A percentile compares a stretch with the other conserved stretches of the same genome.
Conservation (phyloP, 257 asterid species). For the Gardenia jasminoides region DNA sequence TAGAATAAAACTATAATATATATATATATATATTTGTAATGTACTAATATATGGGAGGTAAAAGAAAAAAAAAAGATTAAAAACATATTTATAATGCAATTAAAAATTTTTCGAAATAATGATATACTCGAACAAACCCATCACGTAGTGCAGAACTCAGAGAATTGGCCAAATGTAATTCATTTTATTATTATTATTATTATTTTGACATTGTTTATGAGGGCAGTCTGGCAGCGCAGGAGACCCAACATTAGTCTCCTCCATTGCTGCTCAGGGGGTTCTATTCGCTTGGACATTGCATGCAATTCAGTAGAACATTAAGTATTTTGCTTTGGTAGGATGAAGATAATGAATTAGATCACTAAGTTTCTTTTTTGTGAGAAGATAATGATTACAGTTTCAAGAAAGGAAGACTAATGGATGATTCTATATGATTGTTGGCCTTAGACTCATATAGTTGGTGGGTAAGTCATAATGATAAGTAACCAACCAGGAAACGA, state of each 20-base stretch:
- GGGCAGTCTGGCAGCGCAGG: not conserved
- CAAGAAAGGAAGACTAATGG: not conserved
- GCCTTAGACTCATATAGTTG: not conserved
- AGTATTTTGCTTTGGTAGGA: not conserved
- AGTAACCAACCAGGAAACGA: not conserved
- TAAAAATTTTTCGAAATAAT: too few species aligned
- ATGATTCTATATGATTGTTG: not conserved
- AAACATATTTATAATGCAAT: too few species aligned
- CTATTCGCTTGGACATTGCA: not conserved
- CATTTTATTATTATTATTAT: too few species aligned
- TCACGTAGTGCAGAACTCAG: not conserved
- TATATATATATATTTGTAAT: too few species aligned
- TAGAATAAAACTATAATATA: too few species aligned
- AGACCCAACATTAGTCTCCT: not conserved
- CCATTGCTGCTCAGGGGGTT: not conserved
- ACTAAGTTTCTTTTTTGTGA: too few species aligned
- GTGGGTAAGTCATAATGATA: not conserved
- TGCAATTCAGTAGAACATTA: not conserved
- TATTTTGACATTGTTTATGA: too few species aligned
- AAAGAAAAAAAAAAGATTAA: too few species aligned
- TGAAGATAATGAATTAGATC: too few species aligned
- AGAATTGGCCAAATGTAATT: constrained; percentile 5
- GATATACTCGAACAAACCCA: not conserved
- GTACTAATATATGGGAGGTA: too few species aligned
- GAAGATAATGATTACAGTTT: not conserved